Base-by-base conservation (phyloP, 768 basidiomycete species). In the Inosperma sp. region DNA sequence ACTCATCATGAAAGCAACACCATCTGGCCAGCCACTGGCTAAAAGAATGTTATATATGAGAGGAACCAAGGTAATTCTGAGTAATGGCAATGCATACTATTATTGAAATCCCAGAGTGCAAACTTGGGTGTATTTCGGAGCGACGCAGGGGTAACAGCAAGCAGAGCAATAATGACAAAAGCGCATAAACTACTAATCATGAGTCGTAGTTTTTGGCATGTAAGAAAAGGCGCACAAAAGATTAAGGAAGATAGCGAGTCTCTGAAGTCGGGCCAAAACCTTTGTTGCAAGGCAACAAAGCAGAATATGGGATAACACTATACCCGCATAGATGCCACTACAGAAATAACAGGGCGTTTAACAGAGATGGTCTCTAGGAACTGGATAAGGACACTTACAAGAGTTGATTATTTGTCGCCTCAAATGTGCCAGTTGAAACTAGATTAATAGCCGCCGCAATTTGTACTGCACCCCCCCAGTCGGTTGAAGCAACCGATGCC, bases 211-310 rank as follows among this genome's bases (percentile, higher is more conserved):
- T 8, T 35, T 13, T 8, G 5, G 5, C 14, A 13, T 23, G 8
- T 31, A 26, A 23, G 9, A 14, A 29, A 16, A 17, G 9, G 25
- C 83, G 51, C 63, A 84, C 83, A 79, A 44, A 22, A 88, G 64
- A 60, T 90, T 90, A 34, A 90, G 70, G 16, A 78, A 56, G 17
- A 88, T 78, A 57, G 84, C 89, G 7, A 85, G 64, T 16, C 75
- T 81, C 62, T 91, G 88, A 12, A 90, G 59, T 23, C 86, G 73
- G 1, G 88, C 88, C 14, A 91, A 71, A 25, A 83, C 45, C 7
- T 71, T 62, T 2, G 87, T 87, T 13, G 79, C 85, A 13, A 88
- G 70, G 55, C 84, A 83, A 57, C 86, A 88, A 21, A 86, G 62
- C 1, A 82, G 51, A 0, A 75, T 84, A 60, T 90, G 85, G 2